These are phyloP conservation scores for Apiospora marii DNA, from an alignment of 2,329 filamentous ascomycete species.

Conservation along the genomic window DNA sequence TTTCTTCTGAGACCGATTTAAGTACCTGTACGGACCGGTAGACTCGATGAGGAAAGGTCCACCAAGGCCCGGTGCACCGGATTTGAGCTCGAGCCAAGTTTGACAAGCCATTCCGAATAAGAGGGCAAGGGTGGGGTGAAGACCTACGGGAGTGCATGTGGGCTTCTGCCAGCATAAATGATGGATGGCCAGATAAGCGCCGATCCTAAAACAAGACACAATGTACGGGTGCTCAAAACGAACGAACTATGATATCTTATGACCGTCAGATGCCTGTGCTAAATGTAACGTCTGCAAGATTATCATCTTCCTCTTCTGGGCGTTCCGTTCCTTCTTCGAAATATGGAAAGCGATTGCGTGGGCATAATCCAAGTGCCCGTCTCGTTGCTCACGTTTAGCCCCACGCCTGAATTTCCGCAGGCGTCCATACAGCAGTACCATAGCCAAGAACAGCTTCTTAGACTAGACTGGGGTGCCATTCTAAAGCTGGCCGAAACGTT, in stretches of 20 bases:
- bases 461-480: not conserved
- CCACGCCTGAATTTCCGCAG: not conserved
- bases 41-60: constrained; percentile 4
- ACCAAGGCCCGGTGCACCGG: constrained; percentile 7
- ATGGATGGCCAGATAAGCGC: constrained; percentile 1
- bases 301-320: not conserved
- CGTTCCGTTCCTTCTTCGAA: not conserved
- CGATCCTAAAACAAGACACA: not conserved
- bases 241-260: constrained; percentile 13
- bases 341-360: constrained; percentile 14
- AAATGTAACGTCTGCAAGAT: not conserved
- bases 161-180: constrained; percentile 6
- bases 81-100: constrained; percentile 6
- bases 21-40: constrained; percentile 11
- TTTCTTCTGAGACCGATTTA: not conserved
- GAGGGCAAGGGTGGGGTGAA: not conserved
- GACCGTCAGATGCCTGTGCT: not conserved
- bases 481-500: not conserved
- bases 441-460: not conserved
- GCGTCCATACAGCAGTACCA: not conserved
- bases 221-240: not conserved
- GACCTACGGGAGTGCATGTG: not conserved
- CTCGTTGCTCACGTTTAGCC: not conserved
- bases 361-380: constrained; percentile 10
- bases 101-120: constrained; percentile 6